Percentiles rank a stretch among this genome's conserved stretches.
Evolutionary conservation across 208 protist genomes (phyloP).

Genomic region (Endotrypanum monterogeii): DNA sequence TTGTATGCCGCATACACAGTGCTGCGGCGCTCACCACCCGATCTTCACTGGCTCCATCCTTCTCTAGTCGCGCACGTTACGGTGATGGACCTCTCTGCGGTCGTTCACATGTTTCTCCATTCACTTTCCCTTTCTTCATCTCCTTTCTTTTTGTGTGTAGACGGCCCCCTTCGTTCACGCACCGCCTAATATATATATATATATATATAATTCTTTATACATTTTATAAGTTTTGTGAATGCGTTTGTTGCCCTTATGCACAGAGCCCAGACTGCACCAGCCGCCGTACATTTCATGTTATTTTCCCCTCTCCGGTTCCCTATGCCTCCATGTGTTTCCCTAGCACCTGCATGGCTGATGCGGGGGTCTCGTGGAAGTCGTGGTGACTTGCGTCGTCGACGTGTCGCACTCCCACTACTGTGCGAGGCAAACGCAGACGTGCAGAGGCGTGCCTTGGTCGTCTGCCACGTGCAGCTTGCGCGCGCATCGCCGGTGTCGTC

Average conservation of each 20-base stretch:
- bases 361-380: neutral
- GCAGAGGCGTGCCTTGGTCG: constrained; percentile 5
- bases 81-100: neutral
- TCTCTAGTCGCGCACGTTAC: neutral
- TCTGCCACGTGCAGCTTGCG: neutral
- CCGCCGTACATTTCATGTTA: neutral
- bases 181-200: too few species aligned
- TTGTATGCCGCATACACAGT: too few species aligned
- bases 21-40: too few species aligned
- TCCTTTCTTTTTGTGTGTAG: too few species aligned
- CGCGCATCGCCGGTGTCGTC: neutral
- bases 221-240: neutral
- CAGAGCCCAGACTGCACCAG: neutral
- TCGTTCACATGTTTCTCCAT: neutral
- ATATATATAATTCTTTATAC: too few species aligned
- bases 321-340: neutral
- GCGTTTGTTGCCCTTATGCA: neutral
- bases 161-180: too few species aligned
- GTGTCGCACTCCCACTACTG: neutral
- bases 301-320: neutral
- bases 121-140: too few species aligned
- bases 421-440: neutral
- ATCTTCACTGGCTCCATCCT: too few species aligned
- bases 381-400: neutral
- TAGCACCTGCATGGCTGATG: neutral